These are phyloP conservation scores for Stephania yunnanensis DNA, from an alignment of 164 flowering plant species.

Conservation along the genomic window DNA sequence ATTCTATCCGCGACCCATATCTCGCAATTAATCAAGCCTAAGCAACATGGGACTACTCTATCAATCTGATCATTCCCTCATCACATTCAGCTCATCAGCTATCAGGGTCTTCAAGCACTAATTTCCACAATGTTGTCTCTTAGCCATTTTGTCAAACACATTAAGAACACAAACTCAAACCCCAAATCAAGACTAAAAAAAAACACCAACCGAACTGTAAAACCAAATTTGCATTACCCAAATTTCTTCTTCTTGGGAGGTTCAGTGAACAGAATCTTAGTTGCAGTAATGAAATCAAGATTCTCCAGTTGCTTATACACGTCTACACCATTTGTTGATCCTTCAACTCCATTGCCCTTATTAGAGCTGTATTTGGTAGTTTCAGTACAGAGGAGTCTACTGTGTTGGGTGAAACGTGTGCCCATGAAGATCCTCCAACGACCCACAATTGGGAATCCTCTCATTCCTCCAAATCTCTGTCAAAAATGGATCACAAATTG, in stretches of 20 bases:
- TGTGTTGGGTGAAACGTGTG: constrained; percentile 1
- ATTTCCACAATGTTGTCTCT: too few relatives aligned
- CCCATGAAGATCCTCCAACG: constrained; percentile 3
- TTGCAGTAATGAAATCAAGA: constrained; percentile 70
- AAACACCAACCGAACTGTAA: not conserved
- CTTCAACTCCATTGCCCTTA: not conserved
- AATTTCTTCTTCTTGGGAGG: constrained; percentile 65
- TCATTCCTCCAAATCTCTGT: constrained; percentile 8
- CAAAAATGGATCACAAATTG: not conserved
- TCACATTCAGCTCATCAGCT: too few relatives aligned
- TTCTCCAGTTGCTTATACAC: constrained; percentile 59
- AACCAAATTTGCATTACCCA: constrained; percentile 38
- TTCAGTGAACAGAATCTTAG: constrained; percentile 61
- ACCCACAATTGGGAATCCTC: constrained; percentile 5
- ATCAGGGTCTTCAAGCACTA: too few relatives aligned
- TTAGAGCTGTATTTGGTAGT: not conserved
- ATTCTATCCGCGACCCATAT: too few relatives aligned
- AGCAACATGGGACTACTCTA: too few relatives aligned
- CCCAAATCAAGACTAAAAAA: not conserved
- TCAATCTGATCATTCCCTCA: too few relatives aligned
- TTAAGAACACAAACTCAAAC: not conserved
- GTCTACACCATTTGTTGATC: constrained; percentile 13
- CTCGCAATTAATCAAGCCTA: too few relatives aligned
- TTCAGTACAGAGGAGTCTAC: constrained; percentile 12
- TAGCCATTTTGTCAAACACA: not conserved